These are phyloP conservation scores for Acacia concinna DNA, from an alignment of 331 rosid species.

Conservation along the genomic window DNA sequence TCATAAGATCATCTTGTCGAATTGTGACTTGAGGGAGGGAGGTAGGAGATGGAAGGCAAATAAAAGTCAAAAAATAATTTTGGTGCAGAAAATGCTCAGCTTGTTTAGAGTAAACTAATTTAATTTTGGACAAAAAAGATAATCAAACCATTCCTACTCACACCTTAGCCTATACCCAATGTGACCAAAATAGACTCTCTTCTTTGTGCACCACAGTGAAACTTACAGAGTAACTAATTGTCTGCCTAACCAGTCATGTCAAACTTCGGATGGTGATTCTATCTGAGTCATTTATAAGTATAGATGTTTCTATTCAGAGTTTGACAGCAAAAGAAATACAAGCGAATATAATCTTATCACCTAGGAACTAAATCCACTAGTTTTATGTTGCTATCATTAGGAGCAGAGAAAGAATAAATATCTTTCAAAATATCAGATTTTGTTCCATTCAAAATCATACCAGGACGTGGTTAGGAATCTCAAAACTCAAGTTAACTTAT, in stretches of 20 bases:
- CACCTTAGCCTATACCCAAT: neutral
- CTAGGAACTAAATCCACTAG: neutral
- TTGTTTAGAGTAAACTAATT: neutral
- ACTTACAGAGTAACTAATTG: neutral
- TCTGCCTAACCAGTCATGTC: neutral
- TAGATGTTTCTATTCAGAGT: neutral
- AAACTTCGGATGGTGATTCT: neutral
- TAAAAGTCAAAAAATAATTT: no score
- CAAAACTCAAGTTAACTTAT: conserved; percentile 7
- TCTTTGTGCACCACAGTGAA: neutral
- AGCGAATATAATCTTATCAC: neutral
- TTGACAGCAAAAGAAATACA: neutral
- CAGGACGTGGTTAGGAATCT: conserved; percentile 13
- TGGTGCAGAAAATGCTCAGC: neutral
- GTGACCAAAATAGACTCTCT: neutral
- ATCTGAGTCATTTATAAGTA: neutral
- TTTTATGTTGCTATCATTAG: neutral
- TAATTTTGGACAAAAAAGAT: neutral
- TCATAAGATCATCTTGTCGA: no score
- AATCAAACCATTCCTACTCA: neutral
- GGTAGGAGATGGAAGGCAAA: neutral
- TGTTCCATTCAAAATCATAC: conserved; percentile 46
- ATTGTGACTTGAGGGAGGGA: neutral
- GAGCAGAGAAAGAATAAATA: conserved; percentile 20
- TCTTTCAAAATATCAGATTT: conserved; percentile 25